These are phyloP conservation scores for Helicocarpus griseus DNA, from an alignment of 2,329 filamentous ascomycete genomes.

Conservation along the genomic window DNA sequence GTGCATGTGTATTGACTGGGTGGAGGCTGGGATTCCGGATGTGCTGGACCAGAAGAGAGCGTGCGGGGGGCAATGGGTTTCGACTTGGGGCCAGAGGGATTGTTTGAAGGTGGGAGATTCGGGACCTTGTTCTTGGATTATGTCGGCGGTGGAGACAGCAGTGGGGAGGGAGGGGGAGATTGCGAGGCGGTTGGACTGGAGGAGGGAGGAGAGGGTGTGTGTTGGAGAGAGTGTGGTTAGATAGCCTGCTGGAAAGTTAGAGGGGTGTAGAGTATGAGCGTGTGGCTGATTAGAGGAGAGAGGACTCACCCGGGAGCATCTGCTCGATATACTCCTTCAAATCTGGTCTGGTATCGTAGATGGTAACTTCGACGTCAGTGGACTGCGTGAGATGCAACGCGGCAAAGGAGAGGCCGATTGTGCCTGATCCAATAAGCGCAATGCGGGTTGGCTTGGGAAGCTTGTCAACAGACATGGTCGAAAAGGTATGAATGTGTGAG, in stretches of 20 bases:
- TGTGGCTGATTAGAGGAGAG: too few relatives aligned
- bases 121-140: constrained; percentile 52
- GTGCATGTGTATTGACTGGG: constrained; percentile 36
- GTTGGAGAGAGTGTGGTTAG: neutral
- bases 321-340: constrained; percentile 33
- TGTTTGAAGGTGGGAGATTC: constrained; percentile 45
- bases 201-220: constrained; percentile 17
- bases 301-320: constrained; percentile 7
- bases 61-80: constrained; percentile 32
- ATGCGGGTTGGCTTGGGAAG: constrained; percentile 13
- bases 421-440: constrained; percentile 29
- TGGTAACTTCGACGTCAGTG: constrained; percentile 31
- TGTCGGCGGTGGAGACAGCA: constrained; percentile 39
- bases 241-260: constrained; percentile 19
- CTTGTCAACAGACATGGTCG: neutral
- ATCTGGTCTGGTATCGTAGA: constrained; percentile 44
- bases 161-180: constrained; percentile 23
- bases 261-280: neutral
- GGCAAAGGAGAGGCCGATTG: constrained; percentile 48
- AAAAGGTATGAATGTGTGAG: too few relatives aligned
- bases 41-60: constrained; percentile 50
- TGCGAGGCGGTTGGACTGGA: constrained; percentile 22
- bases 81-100: constrained; percentile 42
- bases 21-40: constrained; percentile 47
- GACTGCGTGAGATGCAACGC: constrained; percentile 41